These are phyloP conservation scores for Cubamyces sp. DNA, from an alignment of 768 basidiomycete species.

Conservation along the genomic window DNA sequence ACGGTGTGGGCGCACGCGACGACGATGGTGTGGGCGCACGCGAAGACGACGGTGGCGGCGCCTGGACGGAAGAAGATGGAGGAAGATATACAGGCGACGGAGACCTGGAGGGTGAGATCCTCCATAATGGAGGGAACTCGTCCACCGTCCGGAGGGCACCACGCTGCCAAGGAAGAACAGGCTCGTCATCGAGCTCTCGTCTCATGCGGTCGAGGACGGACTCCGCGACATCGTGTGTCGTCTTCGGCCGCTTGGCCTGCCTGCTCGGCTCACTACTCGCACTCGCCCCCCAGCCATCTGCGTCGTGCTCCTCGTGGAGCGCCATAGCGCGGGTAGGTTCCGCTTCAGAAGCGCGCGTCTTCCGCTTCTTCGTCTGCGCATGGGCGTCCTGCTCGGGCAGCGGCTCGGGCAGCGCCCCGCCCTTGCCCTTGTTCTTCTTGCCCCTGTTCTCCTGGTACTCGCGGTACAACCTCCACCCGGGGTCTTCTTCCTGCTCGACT, in stretches of 20 bases:
- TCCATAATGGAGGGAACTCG: not conserved
- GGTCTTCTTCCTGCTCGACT: too few species aligned
- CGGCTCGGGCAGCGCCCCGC: not conserved
- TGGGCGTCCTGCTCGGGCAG: not conserved
- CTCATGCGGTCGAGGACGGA: not conserved
- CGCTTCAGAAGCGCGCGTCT: not conserved
- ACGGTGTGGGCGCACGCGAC: not conserved
- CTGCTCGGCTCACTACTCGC: not conserved
- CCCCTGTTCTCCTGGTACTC: not conserved
- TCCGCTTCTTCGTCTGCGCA: not conserved
- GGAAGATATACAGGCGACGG: not conserved
- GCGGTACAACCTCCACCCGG: too few species aligned
- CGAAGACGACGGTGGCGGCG: not conserved
- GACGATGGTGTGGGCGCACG: not conserved
- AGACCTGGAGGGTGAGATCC: not conserved
- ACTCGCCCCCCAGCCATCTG: not conserved
- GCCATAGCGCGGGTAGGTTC: not conserved
- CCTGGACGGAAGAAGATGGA: not conserved
- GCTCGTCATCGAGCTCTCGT: not conserved
- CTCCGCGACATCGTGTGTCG: not conserved
- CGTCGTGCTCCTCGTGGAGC: not conserved
- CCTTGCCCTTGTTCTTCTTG: not conserved
- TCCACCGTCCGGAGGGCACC: too few species aligned
- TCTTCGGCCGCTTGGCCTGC: constrained; percentile 1
- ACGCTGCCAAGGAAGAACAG: not conserved